phyloP scores from a whole-genome alignment of 2,329 filamentous ascomycete species.

The Diaporthe citriasiana region DNA sequence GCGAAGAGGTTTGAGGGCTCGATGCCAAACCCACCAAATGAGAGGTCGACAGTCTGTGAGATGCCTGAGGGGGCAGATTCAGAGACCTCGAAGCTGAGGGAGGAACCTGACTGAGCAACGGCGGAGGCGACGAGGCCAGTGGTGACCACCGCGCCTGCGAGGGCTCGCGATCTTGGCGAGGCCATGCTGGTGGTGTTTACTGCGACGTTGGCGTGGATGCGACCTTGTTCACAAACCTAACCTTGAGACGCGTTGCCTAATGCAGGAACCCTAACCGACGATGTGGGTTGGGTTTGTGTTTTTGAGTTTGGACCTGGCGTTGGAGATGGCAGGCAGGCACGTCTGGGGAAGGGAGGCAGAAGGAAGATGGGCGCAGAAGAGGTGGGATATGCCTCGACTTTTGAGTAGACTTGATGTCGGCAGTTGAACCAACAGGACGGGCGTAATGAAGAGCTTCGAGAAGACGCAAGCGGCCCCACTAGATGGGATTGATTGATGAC shows the following conservation, averaged over 20 bases:
- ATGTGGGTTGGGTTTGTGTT: constrained; percentile 11
- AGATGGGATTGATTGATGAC: not conserved
- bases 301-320: not conserved
- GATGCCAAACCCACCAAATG: constrained; percentile 65
- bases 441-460: constrained; percentile 9
- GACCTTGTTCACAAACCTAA: constrained; percentile 4
- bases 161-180: constrained; percentile 29
- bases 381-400: constrained; percentile 30
- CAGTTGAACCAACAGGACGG: not conserved
- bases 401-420: not conserved
- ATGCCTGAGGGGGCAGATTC: constrained; percentile 35
- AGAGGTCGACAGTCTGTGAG: constrained; percentile 52
- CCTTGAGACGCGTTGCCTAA: constrained; percentile 11
- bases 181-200: constrained; percentile 31
- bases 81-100: constrained; percentile 32
- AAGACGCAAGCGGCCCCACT: constrained; percentile 9
- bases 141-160: constrained; percentile 33
- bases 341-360: not conserved
- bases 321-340: not conserved
- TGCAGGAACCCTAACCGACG: constrained; percentile 34
- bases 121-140: constrained; percentile 36
- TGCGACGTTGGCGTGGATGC: constrained; percentile 18
- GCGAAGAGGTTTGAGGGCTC: constrained; percentile 67
- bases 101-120: constrained; percentile 19
- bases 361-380: not conserved